A percentile compares a stretch with the other conserved stretches of the same genome.
Evolutionary conservation across 306 rosid genomes (phyloP).

Genomic region (Vigna trinervia): DNA sequence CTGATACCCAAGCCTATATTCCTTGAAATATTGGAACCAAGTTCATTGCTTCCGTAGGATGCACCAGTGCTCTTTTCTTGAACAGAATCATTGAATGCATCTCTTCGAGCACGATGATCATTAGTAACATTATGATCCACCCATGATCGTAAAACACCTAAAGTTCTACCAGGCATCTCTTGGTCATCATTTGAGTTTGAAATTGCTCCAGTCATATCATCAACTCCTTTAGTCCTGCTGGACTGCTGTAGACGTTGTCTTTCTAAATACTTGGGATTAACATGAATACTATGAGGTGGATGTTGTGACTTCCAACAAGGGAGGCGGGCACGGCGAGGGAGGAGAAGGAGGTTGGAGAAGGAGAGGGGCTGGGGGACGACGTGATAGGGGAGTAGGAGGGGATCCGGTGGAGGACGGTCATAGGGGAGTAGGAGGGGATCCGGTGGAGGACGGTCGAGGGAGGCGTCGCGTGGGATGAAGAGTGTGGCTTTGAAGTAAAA

Average conservation of each 20-base stretch:
- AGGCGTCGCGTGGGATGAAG: too few species aligned
- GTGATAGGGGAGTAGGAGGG: too few species aligned
- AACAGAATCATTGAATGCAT: slow-evolving; percentile 54
- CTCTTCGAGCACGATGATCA: slow-evolving; percentile 56
- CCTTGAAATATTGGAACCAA: slow-evolving; percentile 60
- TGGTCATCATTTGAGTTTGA: slow-evolving; percentile 57
- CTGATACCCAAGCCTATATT: slow-evolving; percentile 54
- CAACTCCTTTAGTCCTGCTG: slow-evolving; percentile 61
- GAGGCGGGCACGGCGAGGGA: too few species aligned
- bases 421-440: too few species aligned
- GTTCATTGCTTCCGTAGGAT: slow-evolving; percentile 64
- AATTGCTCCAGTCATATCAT: slow-evolving; percentile 57
- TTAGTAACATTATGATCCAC: slow-evolving; percentile 53
- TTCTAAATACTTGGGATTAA: slow-evolving; percentile 93
- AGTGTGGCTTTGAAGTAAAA: too few species aligned
- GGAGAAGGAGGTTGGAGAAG: too few species aligned
- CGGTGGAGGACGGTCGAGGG: too few species aligned
- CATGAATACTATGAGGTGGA: slow-evolving; percentile 86
- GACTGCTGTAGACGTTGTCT: slow-evolving; percentile 91
- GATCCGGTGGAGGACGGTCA: too few species aligned
- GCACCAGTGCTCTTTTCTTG: slow-evolving; percentile 60
- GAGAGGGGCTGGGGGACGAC: too few species aligned
- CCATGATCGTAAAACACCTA: slow-evolving; percentile 62
- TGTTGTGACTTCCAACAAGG: slow-evolving; percentile 53
- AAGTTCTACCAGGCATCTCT: slow-evolving; percentile 53